Conservation (phyloP, 2,329 filamentous ascomycete species). For the Myriosclerotinia curreyana region DNA sequence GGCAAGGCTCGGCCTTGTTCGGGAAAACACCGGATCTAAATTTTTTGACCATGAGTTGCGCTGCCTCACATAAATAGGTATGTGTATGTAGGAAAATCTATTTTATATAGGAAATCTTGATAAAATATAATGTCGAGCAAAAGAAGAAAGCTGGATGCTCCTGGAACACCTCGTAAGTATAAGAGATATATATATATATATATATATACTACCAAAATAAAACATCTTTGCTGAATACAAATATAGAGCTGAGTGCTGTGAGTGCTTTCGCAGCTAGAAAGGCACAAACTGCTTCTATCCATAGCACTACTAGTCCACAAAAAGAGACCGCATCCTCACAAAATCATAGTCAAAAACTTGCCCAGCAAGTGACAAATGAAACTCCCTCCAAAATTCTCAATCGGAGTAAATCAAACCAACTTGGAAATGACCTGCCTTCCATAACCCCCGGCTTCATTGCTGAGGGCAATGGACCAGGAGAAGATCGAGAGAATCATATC, state of each 20-base stretch:
- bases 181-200: no score
- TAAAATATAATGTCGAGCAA: conserved; percentile 35
- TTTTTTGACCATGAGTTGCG: conserved; percentile 23
- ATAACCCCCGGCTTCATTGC: conserved; percentile 7
- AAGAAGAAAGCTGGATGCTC: conserved; percentile 45
- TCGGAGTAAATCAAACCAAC: background rate
- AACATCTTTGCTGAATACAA: conserved; percentile 20
- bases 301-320: background rate
- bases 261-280: conserved; percentile 38
- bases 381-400: background rate
- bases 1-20: conserved; percentile 19
- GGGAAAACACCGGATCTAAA: conserved; percentile 24
- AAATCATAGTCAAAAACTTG: background rate
- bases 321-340: background rate
- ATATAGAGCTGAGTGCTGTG: conserved; percentile 30
- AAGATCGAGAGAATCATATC: background rate
- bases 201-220: background rate
- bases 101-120: no score
- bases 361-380: background rate
- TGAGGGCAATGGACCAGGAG: background rate
- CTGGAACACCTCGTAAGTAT: conserved; percentile 42
- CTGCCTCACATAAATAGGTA: background rate
- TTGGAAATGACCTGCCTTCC: background rate
- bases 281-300: conserved; percentile 24
- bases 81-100: no score